A percentile compares a stretch with the other conserved stretches of the same genome.
Conservation (phyloP, 1,139 yeast species). For the Suhomyces terraborum region DNA sequence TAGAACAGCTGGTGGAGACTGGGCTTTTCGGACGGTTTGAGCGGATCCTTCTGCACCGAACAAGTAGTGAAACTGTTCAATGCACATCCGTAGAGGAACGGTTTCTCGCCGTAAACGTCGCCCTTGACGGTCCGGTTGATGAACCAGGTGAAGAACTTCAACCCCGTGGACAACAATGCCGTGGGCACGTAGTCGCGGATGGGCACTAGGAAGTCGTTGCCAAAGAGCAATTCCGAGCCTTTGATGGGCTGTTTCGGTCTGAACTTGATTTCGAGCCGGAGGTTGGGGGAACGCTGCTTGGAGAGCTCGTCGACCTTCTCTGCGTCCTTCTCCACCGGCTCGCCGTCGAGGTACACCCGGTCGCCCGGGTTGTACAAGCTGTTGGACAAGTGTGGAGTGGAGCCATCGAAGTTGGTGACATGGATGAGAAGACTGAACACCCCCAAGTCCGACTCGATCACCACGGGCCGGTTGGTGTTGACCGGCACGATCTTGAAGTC, state of each 20-base stretch:
- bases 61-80: conserved; percentile 56
- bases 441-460: conserved; percentile 42
- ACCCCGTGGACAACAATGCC: conserved; percentile 42
- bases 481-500: conserved; percentile 44
- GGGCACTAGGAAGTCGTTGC: conserved; percentile 68
- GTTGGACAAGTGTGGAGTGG: conserved; percentile 37
- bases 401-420: conserved; percentile 50
- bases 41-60: conserved; percentile 17
- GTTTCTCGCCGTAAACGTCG: conserved; percentile 59
- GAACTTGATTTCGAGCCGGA: conserved; percentile 40
- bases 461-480: conserved; percentile 41
- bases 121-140: conserved; percentile 67
- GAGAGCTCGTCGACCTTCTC: conserved; percentile 11
- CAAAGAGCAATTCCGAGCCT: conserved; percentile 60
- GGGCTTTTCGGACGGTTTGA: conserved; percentile 2
- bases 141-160: conserved; percentile 58
- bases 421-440: conserved; percentile 39
- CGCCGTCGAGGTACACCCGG: conserved; percentile 30
- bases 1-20: conserved; percentile 14
- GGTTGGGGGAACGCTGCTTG: conserved; percentile 27
- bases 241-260: conserved; percentile 43
- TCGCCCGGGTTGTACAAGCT: conserved; percentile 40
- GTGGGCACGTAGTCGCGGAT: conserved; percentile 62
- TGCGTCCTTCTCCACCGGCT: conserved; percentile 18
- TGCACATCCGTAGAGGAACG: conserved; percentile 66